Base-by-base conservation (phyloP, 169 alveolate species). In the Theileria equi region DNA sequence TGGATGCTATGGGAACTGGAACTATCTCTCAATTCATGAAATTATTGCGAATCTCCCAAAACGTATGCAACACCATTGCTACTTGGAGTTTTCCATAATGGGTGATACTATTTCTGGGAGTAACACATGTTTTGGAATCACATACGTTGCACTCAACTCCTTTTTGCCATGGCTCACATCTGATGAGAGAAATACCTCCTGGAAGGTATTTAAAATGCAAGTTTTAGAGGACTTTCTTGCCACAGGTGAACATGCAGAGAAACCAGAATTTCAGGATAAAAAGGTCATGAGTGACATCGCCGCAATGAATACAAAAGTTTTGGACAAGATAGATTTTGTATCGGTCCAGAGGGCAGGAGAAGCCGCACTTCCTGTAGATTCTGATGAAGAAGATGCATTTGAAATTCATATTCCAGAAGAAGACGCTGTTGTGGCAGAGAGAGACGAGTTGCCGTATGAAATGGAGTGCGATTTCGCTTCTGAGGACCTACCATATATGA, bases 371-470 rank as follows among this genome's bases (percentile, higher is more conserved):
- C 0, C n/a, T n/a, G n/a, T 38, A 66, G 21, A 48, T 73, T 3
- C 28, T 73, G 32, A 68, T 55, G n/a, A n/a, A n/a, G n/a, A n/a
- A n/a, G n/a, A n/a, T n/a, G n/a, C n/a, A n/a, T n/a, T n/a, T n/a
- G n/a, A n/a, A n/a, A 36, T 17, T 58, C 26, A 19, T 41, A 6
- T 1, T n/a, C n/a, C n/a, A 5, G 81, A 84, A 36, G 89, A 84
- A 25, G 90, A 82, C 28, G 85, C 76, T 32, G 89, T 83, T 45
- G 91, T 79, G 47, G 49, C 61, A 38, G 81, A 71, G 65, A 68
- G 96, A 29, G 93, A 88, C 59, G 96, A 92, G 79, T 62, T 92
- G 34, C 86, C 94, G 10, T 90, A 89, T 71, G 95, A 90, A 28
- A 58, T 89, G 79, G 96, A 92, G 45, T 81, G 85, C 23, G 96